phyloP scores from a whole-genome alignment of 2,329 filamentous ascomycete genomes.

The Lecanicillium sp. region DNA sequence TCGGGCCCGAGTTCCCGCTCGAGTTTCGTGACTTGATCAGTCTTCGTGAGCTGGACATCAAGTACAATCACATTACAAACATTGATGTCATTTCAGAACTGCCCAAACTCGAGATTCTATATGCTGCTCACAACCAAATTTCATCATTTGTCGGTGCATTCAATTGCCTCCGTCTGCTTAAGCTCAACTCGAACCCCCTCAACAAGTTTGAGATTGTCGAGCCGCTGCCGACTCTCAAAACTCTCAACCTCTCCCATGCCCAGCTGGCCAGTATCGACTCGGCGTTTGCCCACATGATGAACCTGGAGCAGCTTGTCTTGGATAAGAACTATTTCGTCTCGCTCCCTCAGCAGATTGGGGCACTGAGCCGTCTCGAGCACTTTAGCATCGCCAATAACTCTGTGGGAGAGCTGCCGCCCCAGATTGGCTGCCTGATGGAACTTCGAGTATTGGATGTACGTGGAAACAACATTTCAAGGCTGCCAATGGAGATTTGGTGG shows the following conservation, averaged over 20 bases:
- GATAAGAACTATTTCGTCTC: constrained; percentile 96
- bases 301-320: constrained; percentile 77
- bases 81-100: constrained; percentile 82
- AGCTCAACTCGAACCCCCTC: constrained; percentile 90
- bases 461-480: constrained; percentile 83
- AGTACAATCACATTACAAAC: constrained; percentile 82
- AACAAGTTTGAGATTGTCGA: constrained; percentile 82
- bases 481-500: constrained; percentile 95
- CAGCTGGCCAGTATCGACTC: constrained; percentile 87
- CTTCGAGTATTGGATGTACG: constrained; percentile 79
- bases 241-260: constrained; percentile 81
- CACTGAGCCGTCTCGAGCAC: constrained; percentile 73
- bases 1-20: constrained; percentile 65
- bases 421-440: constrained; percentile 82
- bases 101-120: constrained; percentile 78
- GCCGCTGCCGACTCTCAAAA: constrained; percentile 72
- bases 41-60: constrained; percentile 84
- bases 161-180: constrained; percentile 70
- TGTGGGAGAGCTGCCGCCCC: constrained; percentile 71
- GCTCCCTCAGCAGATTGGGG: constrained; percentile 76
- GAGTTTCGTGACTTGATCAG: constrained; percentile 66
- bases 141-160: constrained; percentile 89
- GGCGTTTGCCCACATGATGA: constrained; percentile 79
- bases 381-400: constrained; percentile 93
- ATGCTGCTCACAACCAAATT: constrained; percentile 86